These are phyloP conservation scores for Xylariaceae sp. DNA, from an alignment of 2,329 filamentous ascomycete species.

Conservation along the genomic window DNA sequence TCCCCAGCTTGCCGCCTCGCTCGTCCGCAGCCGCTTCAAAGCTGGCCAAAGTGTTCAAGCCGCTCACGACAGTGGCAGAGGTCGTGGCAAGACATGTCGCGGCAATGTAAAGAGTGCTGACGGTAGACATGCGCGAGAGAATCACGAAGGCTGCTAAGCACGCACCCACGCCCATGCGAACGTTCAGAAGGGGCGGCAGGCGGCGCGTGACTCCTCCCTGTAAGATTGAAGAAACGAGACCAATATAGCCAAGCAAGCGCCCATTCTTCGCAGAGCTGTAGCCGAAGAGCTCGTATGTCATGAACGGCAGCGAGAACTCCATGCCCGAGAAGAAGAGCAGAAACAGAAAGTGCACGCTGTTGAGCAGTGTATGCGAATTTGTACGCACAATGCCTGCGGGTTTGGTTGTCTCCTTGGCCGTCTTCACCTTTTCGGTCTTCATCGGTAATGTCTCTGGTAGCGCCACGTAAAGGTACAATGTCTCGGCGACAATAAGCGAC, in stretches of 20 bases:
- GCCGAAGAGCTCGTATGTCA: slow-evolving; percentile 91
- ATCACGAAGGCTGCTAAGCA: slow-evolving; percentile 79
- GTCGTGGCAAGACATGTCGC: slow-evolving; percentile 84
- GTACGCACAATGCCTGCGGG: slow-evolving; percentile 50
- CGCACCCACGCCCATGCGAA: slow-evolving; percentile 72
- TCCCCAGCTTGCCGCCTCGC: slow-evolving; percentile 80
- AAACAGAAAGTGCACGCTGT: slow-evolving; percentile 82
- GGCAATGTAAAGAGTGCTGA: slow-evolving; percentile 71
- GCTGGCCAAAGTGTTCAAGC: slow-evolving; percentile 84
- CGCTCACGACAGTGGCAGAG: slow-evolving; percentile 90
- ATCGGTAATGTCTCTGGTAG: slow-evolving; percentile 83
- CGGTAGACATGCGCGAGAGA: slow-evolving; percentile 64
- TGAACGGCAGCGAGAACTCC: slow-evolving; percentile 96
- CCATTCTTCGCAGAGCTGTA: slow-evolving; percentile 80
- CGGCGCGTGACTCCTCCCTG: slow-evolving; percentile 89
- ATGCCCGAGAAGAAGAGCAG: slow-evolving; percentile 96
- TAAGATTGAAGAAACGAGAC: slow-evolving; percentile 83
- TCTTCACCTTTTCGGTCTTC: slow-evolving; percentile 35
- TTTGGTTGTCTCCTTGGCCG: slow-evolving; percentile 21
- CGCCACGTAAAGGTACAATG: slow-evolving; percentile 75
- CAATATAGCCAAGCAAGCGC: slow-evolving; percentile 82
- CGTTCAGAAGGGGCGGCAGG: slow-evolving; percentile 73
- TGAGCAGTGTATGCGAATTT: slow-evolving; percentile 80
- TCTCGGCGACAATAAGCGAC: slow-evolving; percentile 79
- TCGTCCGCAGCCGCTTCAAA: slow-evolving; percentile 80